These are phyloP conservation scores for Candida labiduridarum DNA, from an alignment of 1,139 yeast species.

Conservation along the genomic window DNA sequence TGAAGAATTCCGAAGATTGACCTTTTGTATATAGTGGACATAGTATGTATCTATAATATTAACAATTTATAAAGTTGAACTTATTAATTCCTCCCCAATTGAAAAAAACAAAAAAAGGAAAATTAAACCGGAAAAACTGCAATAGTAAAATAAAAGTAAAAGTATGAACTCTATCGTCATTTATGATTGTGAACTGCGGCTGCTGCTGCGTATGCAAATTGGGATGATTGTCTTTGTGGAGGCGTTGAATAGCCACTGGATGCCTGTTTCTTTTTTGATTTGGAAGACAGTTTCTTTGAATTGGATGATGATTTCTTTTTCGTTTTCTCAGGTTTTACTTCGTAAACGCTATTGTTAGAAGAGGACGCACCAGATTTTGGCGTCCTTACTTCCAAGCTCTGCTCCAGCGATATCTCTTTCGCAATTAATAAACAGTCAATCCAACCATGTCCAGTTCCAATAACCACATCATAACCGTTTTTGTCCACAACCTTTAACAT, in stretches of 20 bases:
- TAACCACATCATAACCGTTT: slow-evolving; percentile 31
- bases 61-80: background rate
- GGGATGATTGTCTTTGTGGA: slow-evolving; percentile 21
- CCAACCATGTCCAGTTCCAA: slow-evolving; percentile 48
- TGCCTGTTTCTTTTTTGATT: slow-evolving; percentile 1
- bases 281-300: slow-evolving; percentile 3
- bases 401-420: slow-evolving; percentile 28
- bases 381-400: background rate
- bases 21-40: slow-evolving; percentile 3
- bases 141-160: background rate
- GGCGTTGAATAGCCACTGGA: slow-evolving; percentile 6
- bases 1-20: background rate
- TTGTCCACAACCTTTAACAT: slow-evolving; percentile 43
- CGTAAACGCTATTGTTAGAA: slow-evolving; percentile 4
- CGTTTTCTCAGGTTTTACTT: slow-evolving; percentile 2
- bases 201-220: slow-evolving; percentile 52
- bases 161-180: background rate
- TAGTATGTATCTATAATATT: background rate
- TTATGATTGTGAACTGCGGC: slow-evolving; percentile 38
- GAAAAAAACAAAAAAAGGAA: background rate
- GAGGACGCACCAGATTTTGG: slow-evolving; percentile 11
- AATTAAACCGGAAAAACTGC: background rate
- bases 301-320: slow-evolving; percentile 13
- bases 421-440: slow-evolving; percentile 49
- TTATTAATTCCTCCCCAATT: background rate